Evolutionary conservation across 179 eudicot genomes (phyloP), one percentile per base, ranked within the genome.

Genomic region (Corrigiola litoralis): DNA sequence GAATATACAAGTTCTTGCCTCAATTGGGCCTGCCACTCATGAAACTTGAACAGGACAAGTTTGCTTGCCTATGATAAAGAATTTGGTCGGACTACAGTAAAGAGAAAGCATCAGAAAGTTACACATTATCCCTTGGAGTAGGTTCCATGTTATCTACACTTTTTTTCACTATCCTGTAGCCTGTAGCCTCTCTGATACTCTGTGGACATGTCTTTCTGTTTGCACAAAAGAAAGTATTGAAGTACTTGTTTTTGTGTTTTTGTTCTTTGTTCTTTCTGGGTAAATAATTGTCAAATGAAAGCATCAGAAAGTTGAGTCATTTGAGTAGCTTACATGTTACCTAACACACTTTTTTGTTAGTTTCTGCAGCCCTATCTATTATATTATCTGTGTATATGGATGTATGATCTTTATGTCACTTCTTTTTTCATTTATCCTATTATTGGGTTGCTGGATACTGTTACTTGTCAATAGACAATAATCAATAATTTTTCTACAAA

Each of bases 251-350:
- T 67, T 52, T 67, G 11, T 52, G 6, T 42, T 45, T 36, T 3
- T 13, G 18, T 18, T 3, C 17, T 23, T 11, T 13, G 16, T 56
- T 24, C 5, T n/a, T 64, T 56, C 45, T 29, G 6, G 44, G 37
- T 67, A 61, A 46, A 68, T 73, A 36, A 68, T 74, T 62, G 69
- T 42, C 38, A 40, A 68, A 63, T 74, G 69, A 74, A 57, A 74
- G 65, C 65, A 68, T 68, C 69, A 38, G 51, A 61, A 73, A 67
- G 64, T 61, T 60, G 23, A 37, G 65, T 62, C 37, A 20, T 59
- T 73, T 67, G 77, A 73, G 77, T 73, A 73, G 77, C 77, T 73
- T 67, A 60, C 67, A 73, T 74, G 65, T 55, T 63, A 68, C 68
- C 66, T 60, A 69, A 65, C 59, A 37, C 49, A 54, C 58, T 8